phyloP scores from a whole-genome alignment of 2,329 filamentous ascomycete species.

The Fusarium sarcochroum region DNA sequence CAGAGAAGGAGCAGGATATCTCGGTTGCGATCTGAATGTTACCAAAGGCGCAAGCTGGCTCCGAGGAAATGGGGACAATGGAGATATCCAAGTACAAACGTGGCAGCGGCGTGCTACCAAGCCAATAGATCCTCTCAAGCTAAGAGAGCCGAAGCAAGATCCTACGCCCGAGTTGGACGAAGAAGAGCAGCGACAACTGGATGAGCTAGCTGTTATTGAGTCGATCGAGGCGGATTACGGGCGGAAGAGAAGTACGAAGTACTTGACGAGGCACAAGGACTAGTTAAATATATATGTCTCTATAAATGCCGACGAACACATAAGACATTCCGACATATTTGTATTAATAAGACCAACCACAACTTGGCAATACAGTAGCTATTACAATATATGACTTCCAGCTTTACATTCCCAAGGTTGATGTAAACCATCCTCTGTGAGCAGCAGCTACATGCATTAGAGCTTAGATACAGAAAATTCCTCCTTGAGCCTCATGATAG shows the following conservation, averaged over 20 bases:
- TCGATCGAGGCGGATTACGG: neutral
- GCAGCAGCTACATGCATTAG: neutral
- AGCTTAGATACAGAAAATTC: slow-evolving; percentile 25
- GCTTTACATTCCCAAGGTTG: too few relatives aligned
- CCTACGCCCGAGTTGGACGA: fast-evolving
- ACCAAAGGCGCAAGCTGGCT: neutral
- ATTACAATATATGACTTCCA: too few relatives aligned
- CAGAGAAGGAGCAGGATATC: neutral
- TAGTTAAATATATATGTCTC: too few relatives aligned
- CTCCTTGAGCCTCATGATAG: slow-evolving; percentile 50
- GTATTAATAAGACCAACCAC: too few relatives aligned
- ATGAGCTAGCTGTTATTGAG: neutral
- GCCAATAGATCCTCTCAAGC: neutral
- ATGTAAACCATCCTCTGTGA: too few relatives aligned
- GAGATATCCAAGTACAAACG: fast-evolving
- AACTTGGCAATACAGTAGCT: too few relatives aligned
- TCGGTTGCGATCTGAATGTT: slow-evolving; percentile 1
- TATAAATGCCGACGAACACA: too few relatives aligned
- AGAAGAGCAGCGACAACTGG: neutral
- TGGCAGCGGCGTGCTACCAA: fast-evolving
- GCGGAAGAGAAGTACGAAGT: slow-evolving; percentile 15
- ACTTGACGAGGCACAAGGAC: neutral
- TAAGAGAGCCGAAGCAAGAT: slow-evolving; percentile 11
- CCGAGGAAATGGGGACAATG: fast-evolving
- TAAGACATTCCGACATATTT: too few relatives aligned